A percentile compares a stretch with the other conserved stretches of the same genome.
Evolutionary conservation across 2,329 filamentous ascomycete species (phyloP).

Genomic region (Dothideomycetidae sp.): DNA sequence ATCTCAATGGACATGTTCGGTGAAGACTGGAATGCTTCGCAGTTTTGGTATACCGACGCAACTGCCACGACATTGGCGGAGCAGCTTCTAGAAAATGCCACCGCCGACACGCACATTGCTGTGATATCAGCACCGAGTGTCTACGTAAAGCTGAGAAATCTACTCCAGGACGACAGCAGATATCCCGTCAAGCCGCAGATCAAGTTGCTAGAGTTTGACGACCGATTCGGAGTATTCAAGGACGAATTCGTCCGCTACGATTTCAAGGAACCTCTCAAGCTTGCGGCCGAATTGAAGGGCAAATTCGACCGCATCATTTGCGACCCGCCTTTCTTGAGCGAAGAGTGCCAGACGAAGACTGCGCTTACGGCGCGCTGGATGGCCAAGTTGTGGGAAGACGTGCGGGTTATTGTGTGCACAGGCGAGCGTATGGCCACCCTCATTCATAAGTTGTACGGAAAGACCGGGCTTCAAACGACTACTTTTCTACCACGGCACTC

Average conservation of each 20-base stretch:
- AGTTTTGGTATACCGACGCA: slow-evolving; percentile 67
- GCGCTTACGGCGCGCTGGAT: slow-evolving; percentile 66
- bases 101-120: slow-evolving; percentile 44
- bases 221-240: slow-evolving; percentile 57
- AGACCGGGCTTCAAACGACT: slow-evolving; percentile 48
- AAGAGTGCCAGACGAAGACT: slow-evolving; percentile 69
- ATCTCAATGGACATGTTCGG: slow-evolving; percentile 55
- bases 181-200: slow-evolving; percentile 40
- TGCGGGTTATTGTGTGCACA: slow-evolving; percentile 53
- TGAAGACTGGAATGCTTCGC: slow-evolving; percentile 71
- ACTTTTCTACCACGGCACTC: slow-evolving; percentile 54
- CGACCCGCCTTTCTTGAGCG: slow-evolving; percentile 67
- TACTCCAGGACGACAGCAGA: slow-evolving; percentile 27
- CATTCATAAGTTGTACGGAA: slow-evolving; percentile 51
- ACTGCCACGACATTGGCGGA: slow-evolving; percentile 51
- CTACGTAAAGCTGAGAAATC: slow-evolving; percentile 62
- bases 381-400: slow-evolving; percentile 33
- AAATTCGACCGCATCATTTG: slow-evolving; percentile 54
- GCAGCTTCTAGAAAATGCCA: slow-evolving; percentile 50
- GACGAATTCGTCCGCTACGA: slow-evolving; percentile 68
- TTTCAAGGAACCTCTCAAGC: slow-evolving; percentile 51
- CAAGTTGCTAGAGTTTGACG: slow-evolving; percentile 58
- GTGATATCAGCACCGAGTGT: slow-evolving; percentile 63
- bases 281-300: slow-evolving; percentile 50
- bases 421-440: slow-evolving; percentile 60